Base-by-base conservation (phyloP, 1,139 yeast species). In the Wickerhamomyces sp. region DNA sequence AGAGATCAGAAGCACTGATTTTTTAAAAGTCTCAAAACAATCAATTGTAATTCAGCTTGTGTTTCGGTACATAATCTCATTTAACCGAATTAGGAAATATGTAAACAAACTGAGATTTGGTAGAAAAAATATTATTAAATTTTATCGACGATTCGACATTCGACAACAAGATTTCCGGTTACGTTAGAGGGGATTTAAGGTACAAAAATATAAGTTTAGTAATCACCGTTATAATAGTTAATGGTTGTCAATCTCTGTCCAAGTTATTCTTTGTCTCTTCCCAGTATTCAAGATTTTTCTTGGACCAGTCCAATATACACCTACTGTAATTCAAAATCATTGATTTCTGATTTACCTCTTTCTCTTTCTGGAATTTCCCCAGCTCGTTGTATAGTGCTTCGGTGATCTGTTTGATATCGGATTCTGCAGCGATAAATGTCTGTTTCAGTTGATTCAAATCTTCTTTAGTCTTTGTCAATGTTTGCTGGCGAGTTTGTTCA, bases 251-350 rank as follows among this genome's bases (percentile, higher is more conserved):
- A 3, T 30, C 14, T 14, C 17, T n/a, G 12, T 31, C 19, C 26
- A 39, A 14, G 14, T 35, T 76, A 17, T 67, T 70, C 44, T 68
- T 69, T 12, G 83, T 79, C 46, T 81, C 89, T 52, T 79, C 81
- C 92, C 92, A 83, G 37, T 77, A 70, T 49, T 82, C 88, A 37
- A 79, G 62, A 54, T 81, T 82, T 62, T 79, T 79, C 51, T 69
- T 71, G 4, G 87, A 86, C 89, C 90, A 83, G 43, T 73, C 78
- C 28, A 79, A 64, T 35, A 83, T 71, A 42, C 77, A 74, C 33
- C 74, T 65, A 42, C 81, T 74, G 52, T 81, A 82, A 21, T 76
- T 72, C 34, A 67, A 49, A 24, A 76, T 59, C 59, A 81, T 67
- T 49, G 65, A 65, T 38, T 66, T 63, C 40, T 71, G 57, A 39